phyloP scores from a whole-genome alignment of 148 eudicot genomes.

The Oxyria digyna region DNA sequence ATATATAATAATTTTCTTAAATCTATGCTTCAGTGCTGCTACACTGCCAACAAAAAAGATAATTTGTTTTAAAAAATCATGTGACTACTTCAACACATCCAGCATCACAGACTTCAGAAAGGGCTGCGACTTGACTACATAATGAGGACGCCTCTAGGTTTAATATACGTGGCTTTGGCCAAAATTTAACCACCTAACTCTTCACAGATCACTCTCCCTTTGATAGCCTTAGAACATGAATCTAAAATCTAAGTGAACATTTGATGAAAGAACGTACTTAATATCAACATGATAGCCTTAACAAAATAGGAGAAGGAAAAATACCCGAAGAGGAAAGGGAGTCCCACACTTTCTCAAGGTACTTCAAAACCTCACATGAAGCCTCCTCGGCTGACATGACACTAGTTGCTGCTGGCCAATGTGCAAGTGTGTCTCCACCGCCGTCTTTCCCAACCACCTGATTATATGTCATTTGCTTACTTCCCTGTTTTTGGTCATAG shows the following conservation, averaged over 20 bases:
- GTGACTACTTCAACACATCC: neutral
- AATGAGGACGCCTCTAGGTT: neutral
- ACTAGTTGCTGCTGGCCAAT: slow-evolving; percentile 73
- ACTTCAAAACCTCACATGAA: slow-evolving; percentile 70
- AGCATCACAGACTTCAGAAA: neutral
- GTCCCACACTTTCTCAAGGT: slow-evolving; percentile 75
- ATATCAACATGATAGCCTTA: neutral
- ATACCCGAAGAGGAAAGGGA: slow-evolving; percentile 86
- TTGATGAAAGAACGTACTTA: neutral
- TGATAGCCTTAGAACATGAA: neutral
- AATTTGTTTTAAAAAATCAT: neutral
- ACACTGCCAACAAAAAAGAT: neutral
- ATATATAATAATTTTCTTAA: neutral
- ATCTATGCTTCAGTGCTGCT: neutral
- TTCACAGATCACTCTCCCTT: neutral
- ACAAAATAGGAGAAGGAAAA: neutral
- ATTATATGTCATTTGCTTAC: slow-evolving; percentile 1
- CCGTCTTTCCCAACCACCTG: slow-evolving; percentile 80
- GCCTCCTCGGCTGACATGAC: slow-evolving; percentile 81
- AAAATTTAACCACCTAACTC: neutral
- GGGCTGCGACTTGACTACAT: neutral
- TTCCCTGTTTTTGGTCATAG: neutral
- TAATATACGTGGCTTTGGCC: neutral
- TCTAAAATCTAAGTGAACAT: neutral
- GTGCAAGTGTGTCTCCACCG: slow-evolving; percentile 95